Conservation (phyloP, 2,329 filamentous ascomycete genomes). For the Pezicula neosporulosa region DNA sequence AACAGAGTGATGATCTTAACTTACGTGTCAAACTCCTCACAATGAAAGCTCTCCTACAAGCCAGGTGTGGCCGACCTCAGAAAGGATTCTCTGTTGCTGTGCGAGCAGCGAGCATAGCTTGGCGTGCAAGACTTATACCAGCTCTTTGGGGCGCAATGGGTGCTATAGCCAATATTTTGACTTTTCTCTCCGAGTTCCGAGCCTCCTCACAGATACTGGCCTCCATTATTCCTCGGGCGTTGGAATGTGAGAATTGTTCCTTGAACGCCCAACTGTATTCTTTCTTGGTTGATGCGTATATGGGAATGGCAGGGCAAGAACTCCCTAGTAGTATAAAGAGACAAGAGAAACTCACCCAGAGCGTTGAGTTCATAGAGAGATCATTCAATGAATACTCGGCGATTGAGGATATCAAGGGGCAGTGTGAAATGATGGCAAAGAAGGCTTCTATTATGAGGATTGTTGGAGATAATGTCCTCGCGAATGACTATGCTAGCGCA, state of each 20-base stretch:
- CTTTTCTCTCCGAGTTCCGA: slow-evolving; percentile 56
- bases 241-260: slow-evolving; percentile 55
- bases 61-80: slow-evolving; percentile 55
- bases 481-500: slow-evolving; percentile 52
- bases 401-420: slow-evolving; percentile 54
- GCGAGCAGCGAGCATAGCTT: slow-evolving; percentile 59
- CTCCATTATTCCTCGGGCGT: slow-evolving; percentile 59
- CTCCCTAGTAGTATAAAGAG: slow-evolving; percentile 30
- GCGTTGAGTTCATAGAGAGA: slow-evolving; percentile 23
- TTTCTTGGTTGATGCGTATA: slow-evolving; percentile 58
- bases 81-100: slow-evolving; percentile 64
- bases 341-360: slow-evolving; percentile 45
- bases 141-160: slow-evolving; percentile 59
- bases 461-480: slow-evolving; percentile 49
- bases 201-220: slow-evolving; percentile 54
- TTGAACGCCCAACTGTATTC: slow-evolving; percentile 56
- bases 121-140: slow-evolving; percentile 54
- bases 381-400: slow-evolving; percentile 47
- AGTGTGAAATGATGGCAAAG: slow-evolving; percentile 63
- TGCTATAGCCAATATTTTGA: slow-evolving; percentile 52
- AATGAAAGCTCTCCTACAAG: slow-evolving; percentile 58
- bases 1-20: slow-evolving; percentile 56
- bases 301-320: slow-evolving; percentile 56
- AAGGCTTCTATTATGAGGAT: slow-evolving; percentile 62
- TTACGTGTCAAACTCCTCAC: slow-evolving; percentile 58